phyloP scores from a whole-genome alignment of 2,329 filamentous ascomycete genomes.

The Phaeomoniella chlamydospora region DNA sequence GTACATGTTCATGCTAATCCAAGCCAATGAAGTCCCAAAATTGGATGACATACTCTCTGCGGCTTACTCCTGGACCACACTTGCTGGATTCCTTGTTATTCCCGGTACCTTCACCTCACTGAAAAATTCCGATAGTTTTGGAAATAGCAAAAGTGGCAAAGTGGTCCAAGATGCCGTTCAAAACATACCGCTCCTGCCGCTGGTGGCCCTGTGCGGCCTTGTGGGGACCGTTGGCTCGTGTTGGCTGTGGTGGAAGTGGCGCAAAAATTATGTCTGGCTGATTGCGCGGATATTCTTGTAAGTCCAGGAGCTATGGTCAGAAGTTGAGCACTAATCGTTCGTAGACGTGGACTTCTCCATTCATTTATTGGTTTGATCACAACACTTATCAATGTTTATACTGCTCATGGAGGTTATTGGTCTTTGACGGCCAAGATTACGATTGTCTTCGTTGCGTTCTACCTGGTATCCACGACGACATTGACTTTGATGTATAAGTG shows the following conservation, averaged over 20 bases:
- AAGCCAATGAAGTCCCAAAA: slow-evolving; percentile 2
- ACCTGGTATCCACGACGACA: too few relatives aligned
- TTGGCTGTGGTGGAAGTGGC: slow-evolving; percentile 26
- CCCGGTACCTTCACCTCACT: slow-evolving; percentile 34
- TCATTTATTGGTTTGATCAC: slow-evolving; percentile 32
- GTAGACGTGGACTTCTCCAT: slow-evolving; percentile 25
- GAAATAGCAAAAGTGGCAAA: slow-evolving; percentile 10
- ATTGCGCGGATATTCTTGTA: slow-evolving; percentile 30
- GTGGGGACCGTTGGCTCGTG: slow-evolving; percentile 23
- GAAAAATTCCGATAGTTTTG: slow-evolving; percentile 13
- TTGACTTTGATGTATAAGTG: too few relatives aligned
- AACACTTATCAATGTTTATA: slow-evolving; percentile 33
- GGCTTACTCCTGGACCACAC: slow-evolving; percentile 29
- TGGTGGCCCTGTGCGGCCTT: slow-evolving; percentile 26
- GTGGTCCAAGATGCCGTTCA: slow-evolving; percentile 14
- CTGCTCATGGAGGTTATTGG: slow-evolving; percentile 30
- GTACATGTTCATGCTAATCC: slow-evolving; percentile 1
- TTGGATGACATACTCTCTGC: slow-evolving; percentile 26
- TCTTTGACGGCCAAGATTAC: slow-evolving; percentile 27
- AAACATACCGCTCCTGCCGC: slow-evolving; percentile 24
- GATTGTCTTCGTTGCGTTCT: too few relatives aligned
- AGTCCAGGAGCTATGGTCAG: slow-evolving; percentile 1
- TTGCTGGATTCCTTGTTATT: slow-evolving; percentile 36
- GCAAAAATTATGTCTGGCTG: slow-evolving; percentile 37
- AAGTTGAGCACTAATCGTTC: background rate